Evolutionary conservation across 1,284 basidiomycete species (phyloP), one percentile per base, ranked within the genome.

Genomic region (Cyathus pygmaeus): DNA sequence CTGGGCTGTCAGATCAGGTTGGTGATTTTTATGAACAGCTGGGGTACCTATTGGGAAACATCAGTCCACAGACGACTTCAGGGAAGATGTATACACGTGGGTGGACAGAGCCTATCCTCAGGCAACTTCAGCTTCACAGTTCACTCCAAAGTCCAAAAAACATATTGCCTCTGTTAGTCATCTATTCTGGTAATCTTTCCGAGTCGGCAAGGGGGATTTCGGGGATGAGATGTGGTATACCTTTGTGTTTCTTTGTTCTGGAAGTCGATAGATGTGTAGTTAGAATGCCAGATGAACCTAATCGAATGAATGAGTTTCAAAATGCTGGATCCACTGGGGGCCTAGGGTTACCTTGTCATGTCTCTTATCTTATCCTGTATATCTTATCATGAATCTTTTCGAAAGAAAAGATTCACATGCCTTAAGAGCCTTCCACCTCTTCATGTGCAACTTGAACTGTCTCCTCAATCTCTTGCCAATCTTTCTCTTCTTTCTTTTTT

Each of bases 21-120:
- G 29, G n/a, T 29, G 51, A 39, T 60, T 10, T 27, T 46, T n/a
- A n/a, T n/a, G 3, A 36, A 27, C 44, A 31, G 17, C 9, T 9
- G 15, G 51, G 63, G 19, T 46, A 89, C 90, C 90, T 85, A 63
- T 92, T 92, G 0, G 91, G 91, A 10, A 91, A 83, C 89, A 90
- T 44, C 19, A 49, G 58, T 56, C 46, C 44, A 29, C 53, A n/a
- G 53, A 36, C 10, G 29, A 53, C 33, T 21, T 21, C 13, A 44
- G 27, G 19, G 50, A 4, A 41, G 36, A 23, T 29, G 41, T 46
- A 4, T 26, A 7, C 15, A 70, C 87, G 66, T 68, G 96, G 95
- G 92, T 23, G 95, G 95, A 77, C 95, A 97, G 3, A 98, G 78
- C 55, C 95, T 80, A 74, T 94, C 86, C 1, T 83, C 74, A 1